Percentiles rank a stretch among this genome's conserved stretches.
These are phyloP conservation scores for Vicia villosa DNA, from an alignment of 306 rosid genomes.

Conservation along the genomic window DNA sequence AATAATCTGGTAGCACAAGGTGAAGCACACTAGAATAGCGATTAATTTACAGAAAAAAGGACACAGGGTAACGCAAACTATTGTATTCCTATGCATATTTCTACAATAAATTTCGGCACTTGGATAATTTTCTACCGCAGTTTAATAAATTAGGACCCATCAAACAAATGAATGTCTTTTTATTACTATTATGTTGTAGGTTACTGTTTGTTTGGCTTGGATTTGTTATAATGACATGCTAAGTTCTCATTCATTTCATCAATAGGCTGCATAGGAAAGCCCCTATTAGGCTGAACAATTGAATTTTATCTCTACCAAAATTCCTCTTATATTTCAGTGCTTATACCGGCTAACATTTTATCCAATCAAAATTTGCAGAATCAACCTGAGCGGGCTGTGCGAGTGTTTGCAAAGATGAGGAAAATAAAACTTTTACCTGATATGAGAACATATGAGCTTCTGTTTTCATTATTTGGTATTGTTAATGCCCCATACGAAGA, in stretches of 20 bases:
- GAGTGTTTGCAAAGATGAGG: conserved; percentile 76
- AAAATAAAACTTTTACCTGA: conserved; percentile 58
- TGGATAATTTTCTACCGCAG: neutral
- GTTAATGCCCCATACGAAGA: conserved; percentile 81
- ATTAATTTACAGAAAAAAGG: conserved; percentile 16
- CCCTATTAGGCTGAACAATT: conserved; percentile 26
- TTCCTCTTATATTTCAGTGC: conserved; percentile 13
- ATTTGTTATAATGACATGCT: conserved; percentile 14
- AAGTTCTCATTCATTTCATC: conserved; percentile 32
- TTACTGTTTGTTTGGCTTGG: conserved; percentile 28
- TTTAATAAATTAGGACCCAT: conserved; percentile 19
- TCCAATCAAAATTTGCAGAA: conserved; percentile 56
- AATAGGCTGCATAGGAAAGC: conserved; percentile 29
- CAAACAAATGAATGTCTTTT: neutral
- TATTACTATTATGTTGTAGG: conserved; percentile 23
- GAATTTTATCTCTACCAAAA: conserved; percentile 27
- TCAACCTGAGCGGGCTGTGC: conserved; percentile 76
- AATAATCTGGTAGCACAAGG: conserved; percentile 15
- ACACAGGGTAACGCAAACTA: conserved; percentile 4
- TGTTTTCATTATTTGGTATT: conserved; percentile 74
- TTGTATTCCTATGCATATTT: neutral
- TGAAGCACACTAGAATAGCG: neutral
- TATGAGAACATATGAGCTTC: conserved; percentile 68
- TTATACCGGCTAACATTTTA: conserved; percentile 26
- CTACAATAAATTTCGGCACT: neutral